Evolutionary conservation across 805 yeast species (phyloP).

Genomic region (Ogataea chonburiensis): DNA sequence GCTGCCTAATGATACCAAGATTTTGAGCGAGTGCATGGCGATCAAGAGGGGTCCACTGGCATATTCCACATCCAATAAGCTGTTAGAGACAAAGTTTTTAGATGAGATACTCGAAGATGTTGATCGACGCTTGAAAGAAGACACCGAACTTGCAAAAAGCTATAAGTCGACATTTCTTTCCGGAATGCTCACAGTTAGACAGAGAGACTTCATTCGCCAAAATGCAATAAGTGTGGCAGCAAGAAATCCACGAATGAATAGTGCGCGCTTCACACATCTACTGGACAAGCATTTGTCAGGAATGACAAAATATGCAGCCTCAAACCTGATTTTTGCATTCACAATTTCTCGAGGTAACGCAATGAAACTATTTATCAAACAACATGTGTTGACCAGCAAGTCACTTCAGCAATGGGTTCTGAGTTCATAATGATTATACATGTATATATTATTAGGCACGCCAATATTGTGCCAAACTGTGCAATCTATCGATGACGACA

Average conservation of each 20-base stretch:
- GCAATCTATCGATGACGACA: slow-evolving; percentile 91
- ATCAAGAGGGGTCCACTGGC: slow-evolving; percentile 14
- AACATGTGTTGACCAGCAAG: slow-evolving; percentile 25
- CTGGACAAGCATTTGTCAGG: slow-evolving; percentile 17
- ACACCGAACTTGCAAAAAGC: slow-evolving; percentile 9
- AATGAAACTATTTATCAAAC: slow-evolving; percentile 28
- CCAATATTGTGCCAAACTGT: slow-evolving; percentile 97
- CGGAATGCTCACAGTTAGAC: slow-evolving; percentile 26
- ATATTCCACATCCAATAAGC: slow-evolving; percentile 16
- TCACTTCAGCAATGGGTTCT: slow-evolving; percentile 17
- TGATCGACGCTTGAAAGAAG: slow-evolving; percentile 16
- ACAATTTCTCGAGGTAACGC: slow-evolving; percentile 30
- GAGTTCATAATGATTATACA: slow-evolving; percentile 2
- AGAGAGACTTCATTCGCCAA: slow-evolving; percentile 19
- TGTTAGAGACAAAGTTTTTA: slow-evolving; percentile 16
- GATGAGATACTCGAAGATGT: slow-evolving; percentile 19
- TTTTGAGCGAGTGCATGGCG: slow-evolving; percentile 14
- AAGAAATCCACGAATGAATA: slow-evolving; percentile 25
- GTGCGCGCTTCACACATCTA: slow-evolving; percentile 15
- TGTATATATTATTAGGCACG: slow-evolving; percentile 52
- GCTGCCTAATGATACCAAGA: slow-evolving; percentile 10
- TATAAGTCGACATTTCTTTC: slow-evolving; percentile 9
- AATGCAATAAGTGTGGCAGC: slow-evolving; percentile 18
- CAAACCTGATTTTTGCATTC: slow-evolving; percentile 32
- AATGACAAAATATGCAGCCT: slow-evolving; percentile 29